phyloP scores from a whole-genome alignment of 495 filamentous ascomycete genomes.

The Hyaloscypha hepaticicola region DNA sequence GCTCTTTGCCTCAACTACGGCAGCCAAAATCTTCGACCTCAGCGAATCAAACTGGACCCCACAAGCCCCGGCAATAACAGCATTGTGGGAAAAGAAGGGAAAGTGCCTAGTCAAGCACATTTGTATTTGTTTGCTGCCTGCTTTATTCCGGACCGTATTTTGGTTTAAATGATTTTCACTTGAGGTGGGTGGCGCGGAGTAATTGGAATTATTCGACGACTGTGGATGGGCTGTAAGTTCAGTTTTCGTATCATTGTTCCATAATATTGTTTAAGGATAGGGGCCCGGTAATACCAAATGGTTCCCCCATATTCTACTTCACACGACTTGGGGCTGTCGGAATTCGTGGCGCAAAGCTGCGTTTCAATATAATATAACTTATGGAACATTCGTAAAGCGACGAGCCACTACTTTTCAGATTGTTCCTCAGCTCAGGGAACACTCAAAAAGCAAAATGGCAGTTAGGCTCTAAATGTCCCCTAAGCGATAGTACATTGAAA shows the following conservation, averaged over 20 bases:
- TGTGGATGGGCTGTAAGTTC: slow-evolving; percentile 44
- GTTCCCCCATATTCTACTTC: too few relatives aligned
- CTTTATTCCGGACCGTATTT: slow-evolving; percentile 60
- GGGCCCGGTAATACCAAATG: too few relatives aligned
- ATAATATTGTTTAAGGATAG: too few relatives aligned
- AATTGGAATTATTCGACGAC: slow-evolving; percentile 55
- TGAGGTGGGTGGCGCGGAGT: slow-evolving; percentile 67
- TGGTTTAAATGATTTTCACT: slow-evolving; percentile 59
- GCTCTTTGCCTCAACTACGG: background rate
- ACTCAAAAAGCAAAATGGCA: too few relatives aligned
- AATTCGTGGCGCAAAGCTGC: too few relatives aligned
- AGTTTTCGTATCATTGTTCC: background rate
- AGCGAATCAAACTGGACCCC: slow-evolving; percentile 53
- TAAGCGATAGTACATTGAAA: too few relatives aligned
- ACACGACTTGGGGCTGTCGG: too few relatives aligned
- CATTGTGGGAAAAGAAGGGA: slow-evolving; percentile 52
- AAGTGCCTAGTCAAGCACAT: slow-evolving; percentile 64
- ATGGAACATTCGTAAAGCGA: too few relatives aligned
- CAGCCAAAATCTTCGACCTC: slow-evolving; percentile 44
- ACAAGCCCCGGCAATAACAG: slow-evolving; percentile 43
- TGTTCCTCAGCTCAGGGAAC: too few relatives aligned
- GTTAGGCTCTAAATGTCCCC: too few relatives aligned
- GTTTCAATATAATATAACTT: too few relatives aligned
- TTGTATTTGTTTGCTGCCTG: slow-evolving; percentile 56
- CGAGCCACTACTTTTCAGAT: too few relatives aligned